A percentile compares a stretch with the other conserved stretches of the same genome.
Conservation (phyloP, 768 basidiomycete species). For the Tulasnella sp. region DNA sequence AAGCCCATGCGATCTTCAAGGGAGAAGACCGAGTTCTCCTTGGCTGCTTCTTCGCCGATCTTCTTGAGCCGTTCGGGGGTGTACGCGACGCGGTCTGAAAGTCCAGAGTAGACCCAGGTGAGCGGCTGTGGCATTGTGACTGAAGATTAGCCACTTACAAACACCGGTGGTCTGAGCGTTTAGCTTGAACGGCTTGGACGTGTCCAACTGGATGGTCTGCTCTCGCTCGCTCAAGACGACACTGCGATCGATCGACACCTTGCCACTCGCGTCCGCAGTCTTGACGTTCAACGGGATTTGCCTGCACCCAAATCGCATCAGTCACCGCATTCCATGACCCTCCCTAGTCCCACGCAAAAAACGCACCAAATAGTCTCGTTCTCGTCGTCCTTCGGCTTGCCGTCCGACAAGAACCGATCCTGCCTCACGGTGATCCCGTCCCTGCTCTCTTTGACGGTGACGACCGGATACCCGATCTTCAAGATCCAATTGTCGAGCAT, state of each 20-base stretch:
- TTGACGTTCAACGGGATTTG: conserved; percentile 68
- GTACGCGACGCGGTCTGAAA: conserved; percentile 77
- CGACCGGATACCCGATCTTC: conserved; percentile 74
- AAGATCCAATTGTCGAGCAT: conserved; percentile 87
- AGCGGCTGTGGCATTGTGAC: background rate
- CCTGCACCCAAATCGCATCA: conserved; percentile 33
- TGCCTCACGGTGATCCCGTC: conserved; percentile 71
- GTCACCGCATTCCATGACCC: background rate
- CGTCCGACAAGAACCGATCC: conserved; percentile 85
- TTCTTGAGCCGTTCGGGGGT: conserved; percentile 62
- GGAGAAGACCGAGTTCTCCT: conserved; percentile 50
- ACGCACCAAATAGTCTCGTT: conserved; percentile 77
- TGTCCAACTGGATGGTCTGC: conserved; percentile 57
- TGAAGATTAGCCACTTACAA: conserved; percentile 41
- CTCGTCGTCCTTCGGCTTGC: conserved; percentile 63
- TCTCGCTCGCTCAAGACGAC: conserved; percentile 60
- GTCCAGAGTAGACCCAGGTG: conserved; percentile 5
- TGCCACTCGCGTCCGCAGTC: conserved; percentile 48
- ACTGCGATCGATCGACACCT: conserved; percentile 45
- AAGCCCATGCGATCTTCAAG: conserved; percentile 84
- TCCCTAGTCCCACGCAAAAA: too few relatives aligned
- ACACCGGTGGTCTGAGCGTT: conserved; percentile 84
- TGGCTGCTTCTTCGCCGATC: conserved; percentile 73
- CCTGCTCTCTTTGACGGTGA: conserved; percentile 68
- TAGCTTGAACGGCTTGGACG: conserved; percentile 70